Evolutionary conservation across 169 alveolate genomes (phyloP).

Genomic region (Neospora caninum): DNA sequence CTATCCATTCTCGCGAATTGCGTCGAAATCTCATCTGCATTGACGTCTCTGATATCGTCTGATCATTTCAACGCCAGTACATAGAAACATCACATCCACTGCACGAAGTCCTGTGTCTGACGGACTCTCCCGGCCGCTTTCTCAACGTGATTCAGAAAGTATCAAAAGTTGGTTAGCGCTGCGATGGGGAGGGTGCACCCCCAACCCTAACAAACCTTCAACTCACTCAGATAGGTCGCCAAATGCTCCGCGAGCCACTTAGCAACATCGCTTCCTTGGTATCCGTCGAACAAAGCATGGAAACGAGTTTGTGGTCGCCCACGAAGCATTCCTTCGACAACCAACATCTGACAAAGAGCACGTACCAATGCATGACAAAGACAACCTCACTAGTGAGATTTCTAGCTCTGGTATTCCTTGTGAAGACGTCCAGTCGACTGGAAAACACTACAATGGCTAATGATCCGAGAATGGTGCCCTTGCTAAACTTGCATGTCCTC

Average conservation of each 20-base stretch:
- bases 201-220: not conserved
- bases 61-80: not conserved
- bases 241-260: not conserved
- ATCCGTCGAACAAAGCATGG: not conserved
- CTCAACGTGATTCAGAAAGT: not conserved
- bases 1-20: not conserved
- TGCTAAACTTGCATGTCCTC: no score
- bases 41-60: not conserved
- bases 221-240: not conserved
- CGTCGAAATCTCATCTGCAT: not conserved
- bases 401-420: no score
- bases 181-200: not conserved
- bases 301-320: not conserved
- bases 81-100: no score
- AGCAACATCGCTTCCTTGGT: not conserved
- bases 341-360: not conserved
- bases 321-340: not conserved
- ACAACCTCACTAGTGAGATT: no score
- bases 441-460: no score
- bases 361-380: not conserved
- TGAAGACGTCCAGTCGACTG: no score
- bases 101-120: not conserved
- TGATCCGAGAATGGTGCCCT: no score
- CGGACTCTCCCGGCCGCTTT: no score
- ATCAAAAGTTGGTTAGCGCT: not conserved